A percentile compares a stretch with the other conserved stretches of the same genome.
phyloP scores from a whole-genome alignment of 345 rosid species.

The Citrus unshiu region DNA sequence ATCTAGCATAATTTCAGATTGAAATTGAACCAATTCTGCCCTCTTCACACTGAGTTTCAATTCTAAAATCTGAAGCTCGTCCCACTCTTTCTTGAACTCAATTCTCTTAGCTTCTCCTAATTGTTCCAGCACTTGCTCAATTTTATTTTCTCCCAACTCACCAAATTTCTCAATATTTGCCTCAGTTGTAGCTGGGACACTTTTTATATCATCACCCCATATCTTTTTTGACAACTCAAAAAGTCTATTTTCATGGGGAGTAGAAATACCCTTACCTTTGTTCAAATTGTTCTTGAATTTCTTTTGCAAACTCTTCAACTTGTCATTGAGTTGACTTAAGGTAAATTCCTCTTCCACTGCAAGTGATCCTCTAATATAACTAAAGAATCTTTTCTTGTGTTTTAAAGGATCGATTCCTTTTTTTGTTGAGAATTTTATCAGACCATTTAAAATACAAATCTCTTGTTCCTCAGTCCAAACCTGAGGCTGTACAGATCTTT shows the following conservation, averaged over 20 bases:
- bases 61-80: not conserved
- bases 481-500: no score
- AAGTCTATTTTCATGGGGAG: not conserved
- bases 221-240: not conserved
- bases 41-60: not conserved
- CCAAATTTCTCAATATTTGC: not conserved
- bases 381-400: not conserved
- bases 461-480: not conserved
- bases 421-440: not conserved
- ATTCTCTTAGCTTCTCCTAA: not conserved
- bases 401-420: not conserved
- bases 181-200: no score
- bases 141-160: not conserved
- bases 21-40: not conserved
- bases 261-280: not conserved
- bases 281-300: not conserved
- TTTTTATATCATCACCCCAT: not conserved
- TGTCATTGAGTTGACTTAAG: not conserved
- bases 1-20: not conserved
- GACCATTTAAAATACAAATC: not conserved
- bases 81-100: not conserved
- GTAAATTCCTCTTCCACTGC: not conserved
- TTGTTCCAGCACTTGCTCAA: not conserved
- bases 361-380: not conserved
- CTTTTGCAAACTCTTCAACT: not conserved